Evolutionary conservation across 164 flowering plant genomes (phyloP).

Genomic region (Dillenia turbinata): DNA sequence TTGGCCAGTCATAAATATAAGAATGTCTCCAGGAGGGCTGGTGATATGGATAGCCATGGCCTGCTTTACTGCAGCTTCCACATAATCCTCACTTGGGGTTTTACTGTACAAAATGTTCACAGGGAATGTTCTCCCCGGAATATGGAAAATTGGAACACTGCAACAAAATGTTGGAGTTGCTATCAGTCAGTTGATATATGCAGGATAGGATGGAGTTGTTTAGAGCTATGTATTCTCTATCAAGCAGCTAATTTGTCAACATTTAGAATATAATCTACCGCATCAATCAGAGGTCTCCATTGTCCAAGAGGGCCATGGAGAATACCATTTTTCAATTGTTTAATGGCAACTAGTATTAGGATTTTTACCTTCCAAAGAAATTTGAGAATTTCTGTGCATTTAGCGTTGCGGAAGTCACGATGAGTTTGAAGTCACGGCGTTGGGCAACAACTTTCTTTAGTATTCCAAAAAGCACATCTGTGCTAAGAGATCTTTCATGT

Average conservation of each 20-base stretch:
- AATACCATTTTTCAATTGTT: no score
- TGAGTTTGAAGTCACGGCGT: slow-evolving; percentile 96
- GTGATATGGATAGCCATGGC: slow-evolving; percentile 93
- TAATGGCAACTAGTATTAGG: not conserved
- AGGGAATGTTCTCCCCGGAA: slow-evolving; percentile 94
- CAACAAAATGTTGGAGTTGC: slow-evolving; percentile 5
- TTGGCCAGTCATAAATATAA: slow-evolving; percentile 97
- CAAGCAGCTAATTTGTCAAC: no score
- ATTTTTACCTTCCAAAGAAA: slow-evolving; percentile 85
- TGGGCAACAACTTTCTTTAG: slow-evolving; percentile 90
- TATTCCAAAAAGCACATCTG: slow-evolving; percentile 96
- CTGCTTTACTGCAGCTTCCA: slow-evolving; percentile 95
- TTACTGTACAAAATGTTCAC: slow-evolving; percentile 73
- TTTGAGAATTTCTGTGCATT: slow-evolving; percentile 93
- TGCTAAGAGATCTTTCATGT: slow-evolving; percentile 91
- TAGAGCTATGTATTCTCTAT: no score
- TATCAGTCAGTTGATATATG: not conserved
- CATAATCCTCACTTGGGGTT: slow-evolving; percentile 90
- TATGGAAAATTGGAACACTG: slow-evolving; percentile 89
- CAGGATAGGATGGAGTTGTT: not conserved
- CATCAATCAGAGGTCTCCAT: no score
- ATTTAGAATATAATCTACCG: not conserved
- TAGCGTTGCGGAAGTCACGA: slow-evolving; percentile 96
- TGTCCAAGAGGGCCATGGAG: no score
- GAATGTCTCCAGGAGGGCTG: slow-evolving; percentile 90